Evolutionary conservation across 352 stramenopile species (phyloP), one percentile per base, ranked within the genome.

Genomic region (Paralagenidium karlingii): DNA sequence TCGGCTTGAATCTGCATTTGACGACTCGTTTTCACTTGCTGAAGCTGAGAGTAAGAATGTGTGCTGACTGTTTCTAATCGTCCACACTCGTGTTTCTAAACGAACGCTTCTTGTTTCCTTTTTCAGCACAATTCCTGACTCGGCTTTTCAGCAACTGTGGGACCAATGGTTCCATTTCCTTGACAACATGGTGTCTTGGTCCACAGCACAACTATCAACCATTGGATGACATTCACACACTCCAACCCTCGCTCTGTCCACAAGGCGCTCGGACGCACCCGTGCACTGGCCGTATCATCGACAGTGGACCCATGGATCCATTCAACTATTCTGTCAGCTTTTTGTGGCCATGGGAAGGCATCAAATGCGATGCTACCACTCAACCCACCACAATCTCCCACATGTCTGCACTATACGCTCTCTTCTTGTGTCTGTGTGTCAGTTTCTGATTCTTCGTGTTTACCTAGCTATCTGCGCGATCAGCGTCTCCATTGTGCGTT

Each of bases 311-410:
- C 3, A 36, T 36, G 16, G 30, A 36, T 36, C 22, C 30, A 3
- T 7, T 20, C 16, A 36, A 36, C 22, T 36, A 20, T 16, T 22
- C 30, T 16, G 22, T 7, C 22, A 45, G 65, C 24, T 82, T 65
- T 30, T 48, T 82, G 12, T 82, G 74, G 74, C 63, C 65, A 12
- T 87, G 74, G 74, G 42, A 82, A 44, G 68, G 74, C n/a, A 48
- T 87, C 45, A 64, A 59, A 33, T 87, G 69, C 43, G 58, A 83
- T 22, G 49, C 49, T 1, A 76, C 71, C 48, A 77, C 74, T 16
- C 60, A 82, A 21, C 74, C 69, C 25, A 82, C 74, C 13, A 79
- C 63, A 5, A 36, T 84, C 43, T 84, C 74, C 3, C 55, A 83
- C 56, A 69, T 87, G 74, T 84, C 44, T 38, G 8, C 11, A 21